Base-by-base conservation (phyloP, 345 rosid species). In the Garcia nutans region DNA sequence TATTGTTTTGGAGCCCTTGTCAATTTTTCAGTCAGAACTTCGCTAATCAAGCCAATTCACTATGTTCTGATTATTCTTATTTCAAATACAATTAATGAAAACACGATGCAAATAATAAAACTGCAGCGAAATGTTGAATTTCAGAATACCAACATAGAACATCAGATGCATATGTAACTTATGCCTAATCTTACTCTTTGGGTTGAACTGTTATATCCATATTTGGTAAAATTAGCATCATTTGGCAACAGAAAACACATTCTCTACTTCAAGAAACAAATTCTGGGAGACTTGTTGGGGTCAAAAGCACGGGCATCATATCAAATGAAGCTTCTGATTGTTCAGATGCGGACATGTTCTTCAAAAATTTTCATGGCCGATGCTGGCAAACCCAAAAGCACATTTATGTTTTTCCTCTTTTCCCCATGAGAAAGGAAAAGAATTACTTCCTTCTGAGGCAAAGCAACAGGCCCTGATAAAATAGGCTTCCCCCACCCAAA, bases 401-500 rank as follows among this genome's bases (percentile, higher is more conserved):
- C 91, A 70, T 88, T 93, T 33, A 93, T 83, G 85, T 84, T 84
- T 84, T 83, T 86, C 76, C 82, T 87, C 49, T 91, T 89, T 52
- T 81, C 72, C 1, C 96, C 94, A 68, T 84, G 86, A 65, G 94
- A 90, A 64, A 91, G 87, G 75, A 93, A 90, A 75, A 93, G 83
- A 68, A 86, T 84, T 20, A 93, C 99, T 82, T 90, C 93, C 84
- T 90, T 92, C 85, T 93, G 92, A 0, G 99, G 99, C 80, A 93
- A 86, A 45, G 90, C 87, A 12, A 92, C 98, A 1, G 98, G 97
- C 49, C 98, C 93, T 45, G 97, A 86, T 3, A 87, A 74, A 42
- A 89, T 59, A 1, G 97, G 93, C 76, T 87, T 89, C 24, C 99
- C 97, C 98, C 97, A 95, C 33, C 96, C 97, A 58, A 93, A 93